Base-by-base conservation (phyloP, 202 grass and related monocot species). In the Elaeis oleifera region DNA sequence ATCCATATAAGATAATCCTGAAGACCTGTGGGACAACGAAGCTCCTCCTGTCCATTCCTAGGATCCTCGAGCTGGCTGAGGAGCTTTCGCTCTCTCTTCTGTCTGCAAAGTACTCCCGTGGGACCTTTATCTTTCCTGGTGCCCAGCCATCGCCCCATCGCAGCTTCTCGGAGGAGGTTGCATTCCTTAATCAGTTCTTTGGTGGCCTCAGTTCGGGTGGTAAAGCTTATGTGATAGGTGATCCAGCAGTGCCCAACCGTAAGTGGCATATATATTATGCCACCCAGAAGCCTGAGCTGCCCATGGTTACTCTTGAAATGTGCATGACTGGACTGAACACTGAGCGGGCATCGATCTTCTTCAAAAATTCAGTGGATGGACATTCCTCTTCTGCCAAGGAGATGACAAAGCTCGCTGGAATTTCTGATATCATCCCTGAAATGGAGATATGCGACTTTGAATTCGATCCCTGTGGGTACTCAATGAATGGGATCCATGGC, bases 11-110 rank as follows among this genome's bases (percentile, higher is more conserved):
- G 64, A 54, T 67, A 0, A 53, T 67, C 26, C 50, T 67, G 6
- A 67, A 67, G 16, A 67, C 64, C 28, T 67, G 64, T 20, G 64
- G 64, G 17, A 67, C 64, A 27, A 67, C 64, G 9, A 67, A 67
- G 24, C 64, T 67, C 5, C 64, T 67, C 2, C 50, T 54, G 6
- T 67, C 64, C 15, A 53, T 67, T 19, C 64, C 64, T 17, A 67
- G 64, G 19, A 53, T 67, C 5, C 23, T 67, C 5, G 64, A 36
- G n/a, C 64, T 67, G 53, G 64, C 51, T 14, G 50, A 49, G 16
- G 64, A 32, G 64, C 50, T 67, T 14, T 53, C 49, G 0, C 64
- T 67, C 24, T 18, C 64, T 54, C 22, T 67, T 67, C 6, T 31
- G 18, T 67, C 64, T 18, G 64, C 50, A 14, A 67, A 54, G 64